These are phyloP conservation scores for Amorphotheca resinae DNA, from an alignment of 495 filamentous ascomycete genomes.

Conservation along the genomic window DNA sequence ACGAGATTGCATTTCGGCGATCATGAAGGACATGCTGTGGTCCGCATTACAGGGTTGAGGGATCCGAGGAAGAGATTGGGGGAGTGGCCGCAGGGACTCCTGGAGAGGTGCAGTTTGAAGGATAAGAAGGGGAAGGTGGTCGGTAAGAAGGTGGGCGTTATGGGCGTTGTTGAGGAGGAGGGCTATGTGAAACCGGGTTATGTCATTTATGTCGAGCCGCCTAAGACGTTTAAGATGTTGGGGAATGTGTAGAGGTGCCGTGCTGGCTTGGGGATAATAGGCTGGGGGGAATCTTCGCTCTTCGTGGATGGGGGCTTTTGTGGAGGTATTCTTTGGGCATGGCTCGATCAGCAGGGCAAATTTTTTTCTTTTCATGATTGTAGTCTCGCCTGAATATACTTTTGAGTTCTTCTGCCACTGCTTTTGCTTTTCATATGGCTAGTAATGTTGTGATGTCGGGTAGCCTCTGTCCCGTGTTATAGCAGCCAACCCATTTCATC, in stretches of 20 bases:
- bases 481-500: no score
- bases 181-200: slow-evolving; percentile 6
- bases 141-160: slow-evolving; percentile 13
- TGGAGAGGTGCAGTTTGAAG: slow-evolving; percentile 7
- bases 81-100: slow-evolving; percentile 9
- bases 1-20: slow-evolving; percentile 11
- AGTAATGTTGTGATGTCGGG: no score
- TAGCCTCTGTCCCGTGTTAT: no score
- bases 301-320: no score
- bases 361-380: no score
- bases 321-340: no score
- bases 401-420: no score
- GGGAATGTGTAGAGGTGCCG: slow-evolving; percentile 10
- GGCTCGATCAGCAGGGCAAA: no score
- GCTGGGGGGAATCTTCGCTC: no score
- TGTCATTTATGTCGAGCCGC: slow-evolving; percentile 6
- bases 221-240: slow-evolving; percentile 1
- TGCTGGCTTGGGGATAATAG: no score
- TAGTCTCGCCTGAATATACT: no score
- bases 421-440: no score
- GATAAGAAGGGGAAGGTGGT: slow-evolving; percentile 9
- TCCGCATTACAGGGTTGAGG: slow-evolving; percentile 11
- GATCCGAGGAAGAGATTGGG: slow-evolving; percentile 9
- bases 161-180: slow-evolving; percentile 10
- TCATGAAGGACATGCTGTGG: slow-evolving; percentile 11